Evolutionary conservation across 768 basidiomycete genomes (phyloP).

Genomic region (Amylocystis lapponica): DNA sequence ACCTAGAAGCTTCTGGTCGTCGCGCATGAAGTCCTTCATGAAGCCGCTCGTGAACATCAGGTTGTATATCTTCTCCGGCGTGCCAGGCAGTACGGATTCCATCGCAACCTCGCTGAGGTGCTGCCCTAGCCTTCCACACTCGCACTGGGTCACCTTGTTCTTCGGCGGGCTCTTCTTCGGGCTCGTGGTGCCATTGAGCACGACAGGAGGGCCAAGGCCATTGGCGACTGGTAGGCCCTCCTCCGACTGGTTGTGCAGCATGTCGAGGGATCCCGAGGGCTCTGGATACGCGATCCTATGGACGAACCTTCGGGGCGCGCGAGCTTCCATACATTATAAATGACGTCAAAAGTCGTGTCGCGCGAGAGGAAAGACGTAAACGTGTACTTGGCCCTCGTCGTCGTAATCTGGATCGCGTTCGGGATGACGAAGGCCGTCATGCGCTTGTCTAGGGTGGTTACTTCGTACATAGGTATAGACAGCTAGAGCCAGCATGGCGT

Average conservation of each 20-base stretch:
- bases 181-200: conserved; percentile 3
- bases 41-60: conserved; percentile 95
- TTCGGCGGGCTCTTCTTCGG: conserved; percentile 15
- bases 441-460: conserved; percentile 84
- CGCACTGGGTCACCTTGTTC: conserved; percentile 64
- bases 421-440: conserved; percentile 99
- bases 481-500: conserved; percentile 44
- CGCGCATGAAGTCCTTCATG: conserved; percentile 87
- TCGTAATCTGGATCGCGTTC: conserved; percentile 90
- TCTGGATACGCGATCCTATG: conserved; percentile 11
- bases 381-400: conserved; percentile 77
- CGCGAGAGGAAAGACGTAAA: conserved; percentile 96
- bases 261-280: conserved; percentile 22
- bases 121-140: conserved; percentile 61
- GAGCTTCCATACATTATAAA: conserved; percentile 92
- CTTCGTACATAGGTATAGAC: conserved; percentile 83
- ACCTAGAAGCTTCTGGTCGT: conserved; percentile 89
- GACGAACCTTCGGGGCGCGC: conserved; percentile 62
- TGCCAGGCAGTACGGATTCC: conserved; percentile 77
- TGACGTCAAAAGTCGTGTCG: conserved; percentile 94
- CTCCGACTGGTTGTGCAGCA: conserved; percentile 3
- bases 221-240: neutral
- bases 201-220: conserved; percentile 4
- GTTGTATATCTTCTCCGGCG: conserved; percentile 93
- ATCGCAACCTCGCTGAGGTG: conserved; percentile 74